Base-by-base conservation (phyloP, 805 yeast species). In the Saccharomycopsis vini region DNA sequence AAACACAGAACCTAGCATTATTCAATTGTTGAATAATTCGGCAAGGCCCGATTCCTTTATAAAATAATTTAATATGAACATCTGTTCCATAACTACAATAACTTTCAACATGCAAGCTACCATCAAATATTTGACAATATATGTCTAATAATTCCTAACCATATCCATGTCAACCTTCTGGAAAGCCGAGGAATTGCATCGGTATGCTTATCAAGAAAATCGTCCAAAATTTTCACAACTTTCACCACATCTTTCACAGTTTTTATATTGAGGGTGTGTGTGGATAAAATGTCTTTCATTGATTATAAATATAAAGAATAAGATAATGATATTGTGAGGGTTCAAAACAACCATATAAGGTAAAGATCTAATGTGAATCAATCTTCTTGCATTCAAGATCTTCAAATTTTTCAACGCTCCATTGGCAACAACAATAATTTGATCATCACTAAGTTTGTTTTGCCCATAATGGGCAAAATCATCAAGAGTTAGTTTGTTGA, bases 331-430 rank as follows among this genome's bases (percentile, higher is more conserved):
- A 90, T n/a, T 80, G 54, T 85, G 77, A 4, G 97, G 97, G 58
- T 90, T 90, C 50, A 90, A 62, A 44, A 88, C 81, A 38, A 81
- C 87, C 52, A 89, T 72, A 59, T 87, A 90, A 0, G 96, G 96
- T 43, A 90, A 64, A 36, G 72, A 67, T 50, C 90, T 72, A 51
- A 90, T 76, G 23, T 80, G 81, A 26, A 72, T 69, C 15, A 88
- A 60, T 50, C 96, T 68, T 43, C 79, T 75, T 5, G 95, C 85
- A 44, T 87, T 78, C 52, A 75, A 70, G 0, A 76, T 70, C 19
- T 82, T 58, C 35, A 83, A 56, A 39, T 70, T 66, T 47, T 75
- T 73, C 13, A 80, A 64, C 0, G 88, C 78, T 13, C 73, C 73
- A 36, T 70, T 67, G 0, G 83, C 78, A 26, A 69, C 53, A 58